Evolutionary conservation across 805 yeast species (phyloP).

Genomic region (Alloascoidea hylecoeti): DNA sequence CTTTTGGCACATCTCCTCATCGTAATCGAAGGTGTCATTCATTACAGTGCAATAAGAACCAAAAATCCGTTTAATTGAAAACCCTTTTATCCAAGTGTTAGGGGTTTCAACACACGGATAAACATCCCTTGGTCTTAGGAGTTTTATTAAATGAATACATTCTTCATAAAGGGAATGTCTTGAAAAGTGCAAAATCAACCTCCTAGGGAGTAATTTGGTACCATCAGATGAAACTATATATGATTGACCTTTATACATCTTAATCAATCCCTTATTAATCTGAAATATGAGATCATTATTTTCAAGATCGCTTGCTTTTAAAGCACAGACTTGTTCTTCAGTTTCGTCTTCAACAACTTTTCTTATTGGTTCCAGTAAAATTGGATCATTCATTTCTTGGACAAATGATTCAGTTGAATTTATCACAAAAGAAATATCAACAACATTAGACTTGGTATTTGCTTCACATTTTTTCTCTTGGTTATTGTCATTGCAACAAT

Average conservation of each 20-base stretch:
- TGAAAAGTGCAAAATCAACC: slow-evolving; percentile 24
- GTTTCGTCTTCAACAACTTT: too few relatives aligned
- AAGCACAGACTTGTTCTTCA: too few relatives aligned
- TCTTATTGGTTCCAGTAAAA: slow-evolving; percentile 9
- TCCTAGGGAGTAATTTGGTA: slow-evolving; percentile 19
- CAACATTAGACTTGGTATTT: slow-evolving; percentile 22
- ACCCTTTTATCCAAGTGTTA: slow-evolving; percentile 22
- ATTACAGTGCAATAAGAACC: slow-evolving; percentile 19
- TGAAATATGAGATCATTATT: slow-evolving; percentile 12
- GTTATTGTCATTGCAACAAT: slow-evolving; percentile 11
- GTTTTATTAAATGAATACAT: slow-evolving; percentile 18
- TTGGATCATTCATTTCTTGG: slow-evolving; percentile 5
- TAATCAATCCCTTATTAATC: slow-evolving; percentile 10
- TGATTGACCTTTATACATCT: slow-evolving; percentile 11
- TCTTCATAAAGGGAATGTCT: slow-evolving; percentile 34
- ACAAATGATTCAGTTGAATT: slow-evolving; percentile 4
- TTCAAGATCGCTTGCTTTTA: neutral
- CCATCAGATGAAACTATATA: slow-evolving; percentile 19
- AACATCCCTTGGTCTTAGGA: slow-evolving; percentile 25
- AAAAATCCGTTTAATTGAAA: slow-evolving; percentile 24
- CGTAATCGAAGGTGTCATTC: slow-evolving; percentile 9
- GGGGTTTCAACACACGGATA: slow-evolving; percentile 26
- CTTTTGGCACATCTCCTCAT: slow-evolving; percentile 4
- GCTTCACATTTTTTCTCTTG: neutral
- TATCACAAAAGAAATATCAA: slow-evolving; percentile 18